These are phyloP conservation scores for Carex parvula DNA, from an alignment of 176 grass and related monocot genomes.

Conservation along the genomic window DNA sequence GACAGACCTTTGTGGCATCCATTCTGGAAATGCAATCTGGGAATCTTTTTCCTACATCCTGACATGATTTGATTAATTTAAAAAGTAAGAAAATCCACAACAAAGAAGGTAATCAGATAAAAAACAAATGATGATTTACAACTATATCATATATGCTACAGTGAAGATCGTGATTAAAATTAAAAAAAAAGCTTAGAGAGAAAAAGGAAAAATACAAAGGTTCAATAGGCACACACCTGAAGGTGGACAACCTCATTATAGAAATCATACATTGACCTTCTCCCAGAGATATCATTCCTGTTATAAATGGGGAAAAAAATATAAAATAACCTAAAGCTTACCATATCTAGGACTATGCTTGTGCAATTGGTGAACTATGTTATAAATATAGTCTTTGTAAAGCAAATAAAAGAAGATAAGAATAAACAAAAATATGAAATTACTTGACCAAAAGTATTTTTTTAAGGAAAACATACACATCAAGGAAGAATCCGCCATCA, in stretches of 20 bases:
- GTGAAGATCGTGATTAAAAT: background rate
- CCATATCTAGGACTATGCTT: background rate
- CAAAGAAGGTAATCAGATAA: background rate
- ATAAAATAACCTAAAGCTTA: background rate
- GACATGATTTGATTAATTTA: conserved; percentile 13
- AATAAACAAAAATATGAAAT: background rate
- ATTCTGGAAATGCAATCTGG: conserved; percentile 42
- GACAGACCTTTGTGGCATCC: conserved; percentile 26
- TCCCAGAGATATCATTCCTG: conserved; percentile 63
- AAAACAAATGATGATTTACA: background rate
- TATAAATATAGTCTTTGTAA: background rate
- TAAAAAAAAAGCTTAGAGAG: background rate
- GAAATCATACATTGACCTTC: conserved; percentile 41
- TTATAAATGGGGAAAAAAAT: background rate
- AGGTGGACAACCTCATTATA: conserved; percentile 49
- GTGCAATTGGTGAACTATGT: background rate
- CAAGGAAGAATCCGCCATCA: conserved; percentile 82
- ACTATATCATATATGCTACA: background rate
- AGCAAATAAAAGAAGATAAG: background rate
- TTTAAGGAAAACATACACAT: conserved; percentile 36
- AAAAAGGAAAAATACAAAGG: background rate
- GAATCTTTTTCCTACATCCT: conserved; percentile 52
- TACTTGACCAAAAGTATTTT: background rate
- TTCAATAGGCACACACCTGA: conserved; percentile 43
- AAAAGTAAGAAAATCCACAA: background rate